Conservation (phyloP, 2,329 filamentous ascomycete genomes). For the Teratosphaeriaceae sp. region DNA sequence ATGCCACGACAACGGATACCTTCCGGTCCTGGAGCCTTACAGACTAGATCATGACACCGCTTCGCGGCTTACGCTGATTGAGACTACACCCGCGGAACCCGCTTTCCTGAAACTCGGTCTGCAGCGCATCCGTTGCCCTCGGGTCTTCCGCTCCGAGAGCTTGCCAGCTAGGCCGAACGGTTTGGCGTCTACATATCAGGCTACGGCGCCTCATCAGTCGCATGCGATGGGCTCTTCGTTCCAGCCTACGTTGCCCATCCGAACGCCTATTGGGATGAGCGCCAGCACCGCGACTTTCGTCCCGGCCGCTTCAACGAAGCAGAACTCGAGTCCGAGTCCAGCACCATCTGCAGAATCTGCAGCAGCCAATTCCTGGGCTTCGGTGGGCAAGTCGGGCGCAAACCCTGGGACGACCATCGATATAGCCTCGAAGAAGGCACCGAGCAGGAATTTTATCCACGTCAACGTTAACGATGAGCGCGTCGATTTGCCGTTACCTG, state of each 20-base stretch:
- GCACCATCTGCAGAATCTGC: slow-evolving; percentile 15
- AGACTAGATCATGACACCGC: slow-evolving; percentile 34
- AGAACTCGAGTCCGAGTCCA: slow-evolving; percentile 12
- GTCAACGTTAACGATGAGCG: slow-evolving; percentile 38
- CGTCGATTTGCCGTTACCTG: slow-evolving; percentile 34
- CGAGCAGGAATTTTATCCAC: slow-evolving; percentile 30
- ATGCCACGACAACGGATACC: slow-evolving; percentile 41
- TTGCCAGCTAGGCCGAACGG: slow-evolving; percentile 30
- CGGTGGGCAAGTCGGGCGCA: slow-evolving; percentile 34
- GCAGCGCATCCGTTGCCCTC: slow-evolving; percentile 32
- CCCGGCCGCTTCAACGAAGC: slow-evolving; percentile 10
- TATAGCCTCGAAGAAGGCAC: slow-evolving; percentile 29
- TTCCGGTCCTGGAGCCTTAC: slow-evolving; percentile 40
- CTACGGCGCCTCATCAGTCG: slow-evolving; percentile 1
- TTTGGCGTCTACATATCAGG: too few relatives aligned
- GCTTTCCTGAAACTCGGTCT: slow-evolving; percentile 39
- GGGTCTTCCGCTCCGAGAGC: slow-evolving; percentile 36
- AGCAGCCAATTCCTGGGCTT: slow-evolving; percentile 30
- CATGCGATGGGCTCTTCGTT: neutral
- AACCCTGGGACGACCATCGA: slow-evolving; percentile 31
- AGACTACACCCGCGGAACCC: slow-evolving; percentile 35
- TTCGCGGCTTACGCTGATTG: slow-evolving; percentile 39
- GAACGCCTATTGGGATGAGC: neutral
- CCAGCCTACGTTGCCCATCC: neutral
- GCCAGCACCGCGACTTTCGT: slow-evolving; percentile 2